Percentiles rank a stretch among this genome's conserved stretches.
Conservation (phyloP, 176 grass and related monocot genomes). For the Luzula sylvatica region DNA sequence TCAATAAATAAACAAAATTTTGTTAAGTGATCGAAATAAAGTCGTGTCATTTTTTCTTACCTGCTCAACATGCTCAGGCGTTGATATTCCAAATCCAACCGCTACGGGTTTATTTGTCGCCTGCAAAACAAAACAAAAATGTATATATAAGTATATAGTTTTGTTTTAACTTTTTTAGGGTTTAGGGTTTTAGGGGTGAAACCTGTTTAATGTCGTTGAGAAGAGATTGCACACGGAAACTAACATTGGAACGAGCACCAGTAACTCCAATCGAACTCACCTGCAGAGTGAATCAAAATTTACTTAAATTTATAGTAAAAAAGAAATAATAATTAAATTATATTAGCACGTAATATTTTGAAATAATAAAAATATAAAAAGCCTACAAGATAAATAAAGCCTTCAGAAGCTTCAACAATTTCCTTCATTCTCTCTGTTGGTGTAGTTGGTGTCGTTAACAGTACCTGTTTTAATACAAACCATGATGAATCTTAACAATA, state of each 20-base stretch:
- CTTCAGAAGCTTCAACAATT: slow-evolving; percentile 81
- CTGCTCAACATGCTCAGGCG: slow-evolving; percentile 88
- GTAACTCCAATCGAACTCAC: slow-evolving; percentile 94
- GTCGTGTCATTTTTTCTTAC: no score
- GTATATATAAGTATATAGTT: no score
- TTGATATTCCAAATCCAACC: slow-evolving; percentile 94
- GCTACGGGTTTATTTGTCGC: slow-evolving; percentile 82
- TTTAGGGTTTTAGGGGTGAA: no score
- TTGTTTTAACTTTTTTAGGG: no score
- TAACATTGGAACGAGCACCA: slow-evolving; percentile 64
- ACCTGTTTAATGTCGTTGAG: slow-evolving; percentile 94
- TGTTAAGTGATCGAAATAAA: background rate
- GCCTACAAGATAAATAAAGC: slow-evolving; percentile 95
- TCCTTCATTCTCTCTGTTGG: slow-evolving; percentile 92
- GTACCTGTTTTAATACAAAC: slow-evolving; percentile 42
- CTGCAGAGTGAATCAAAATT: slow-evolving; percentile 29
- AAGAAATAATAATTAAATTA: background rate
- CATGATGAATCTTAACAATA: no score
- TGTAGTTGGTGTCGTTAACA: slow-evolving; percentile 95
- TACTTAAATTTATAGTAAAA: background rate
- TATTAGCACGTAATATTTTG: background rate
- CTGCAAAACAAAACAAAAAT: slow-evolving; percentile 28
- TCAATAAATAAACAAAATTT: background rate
- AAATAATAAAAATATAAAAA: no score
- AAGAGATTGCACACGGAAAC: slow-evolving; percentile 64